Evolutionary conservation across 148 eudicot species (phyloP), one percentile per base, ranked within the genome.

Genomic region (Salicornia ramosissima): DNA sequence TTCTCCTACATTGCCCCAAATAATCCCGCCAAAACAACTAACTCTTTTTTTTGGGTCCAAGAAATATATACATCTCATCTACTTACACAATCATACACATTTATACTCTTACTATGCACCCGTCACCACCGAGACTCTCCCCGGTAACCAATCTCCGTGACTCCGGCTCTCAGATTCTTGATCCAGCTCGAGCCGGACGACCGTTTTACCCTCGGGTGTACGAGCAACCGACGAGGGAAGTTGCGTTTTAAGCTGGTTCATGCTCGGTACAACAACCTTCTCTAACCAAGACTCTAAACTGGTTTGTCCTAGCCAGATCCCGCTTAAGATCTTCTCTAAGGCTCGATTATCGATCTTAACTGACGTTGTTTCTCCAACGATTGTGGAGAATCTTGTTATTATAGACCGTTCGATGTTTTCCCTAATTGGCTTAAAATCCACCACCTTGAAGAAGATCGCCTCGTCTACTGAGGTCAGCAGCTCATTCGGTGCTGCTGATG

Each of bases 321-420:
- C 99, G 5, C 82, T 88, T n/a, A 83, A 1, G 55, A 94, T 94
- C 82, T 83, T 90, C 69, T 89, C 87, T 0, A 91, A 73, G 14
- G 92, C 97, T 9, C 78, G 89, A 7, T 75, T 81, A 22, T 87
- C 93, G 6, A 90, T 64, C 78, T 87, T 85, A 1, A 87, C 8
- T 0, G 85, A 68, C 8, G 77, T 3, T 31, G 78, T 78, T 12
- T 86, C 87, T 6, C 86, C 97, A 18, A 86, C 67, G 5, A 75
- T 45, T 14, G 64, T 43, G 0, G 83, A 74, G 67, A 86, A 87
- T 54, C 80, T 87, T 0, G 83, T 56, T 10, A 59, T 10, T 10
- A 94, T 84, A 2, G 78, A 76, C 50, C 75, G 86, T 75, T 81
- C 85, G 13, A 86, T 77, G 69, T 88, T 86, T 24, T 69, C 69